Evolutionary conservation across 1,284 basidiomycete species (phyloP), one percentile per base, ranked within the genome.

Genomic region (Cryptococcus depauperatus): DNA sequence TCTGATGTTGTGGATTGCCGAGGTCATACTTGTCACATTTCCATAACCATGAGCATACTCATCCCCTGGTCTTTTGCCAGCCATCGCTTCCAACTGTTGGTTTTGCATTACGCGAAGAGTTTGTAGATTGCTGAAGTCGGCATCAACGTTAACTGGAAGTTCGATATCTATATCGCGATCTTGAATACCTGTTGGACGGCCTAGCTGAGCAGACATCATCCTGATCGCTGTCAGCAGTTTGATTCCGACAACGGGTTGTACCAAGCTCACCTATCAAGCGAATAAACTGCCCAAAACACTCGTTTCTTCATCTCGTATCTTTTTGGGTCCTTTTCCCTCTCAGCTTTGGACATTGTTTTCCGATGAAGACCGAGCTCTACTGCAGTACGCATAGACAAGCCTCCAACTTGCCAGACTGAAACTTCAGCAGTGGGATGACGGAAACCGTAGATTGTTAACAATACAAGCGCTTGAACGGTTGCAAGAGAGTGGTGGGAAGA

Each of bases 111-210:
- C 47, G 19, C 46, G 47, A 8, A 58, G 43, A 18, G 38, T 46
- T 28, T 52, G 46, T 2, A 50, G 32, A 30, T 58, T 53, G 26
- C 47, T 45, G 18, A 50, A 56, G 23, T 59, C 55, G 11, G 53
- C 51, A 43, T 59, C 53, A 26, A 62, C 51, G 26, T 60, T 60
- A 8, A 60, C 44, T 4, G 59, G 59, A 7, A 62, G 41, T 22
- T 59, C 59, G 11, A 59, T 54, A 40, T 62, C 59, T 26, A 62
- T 62, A 44, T 59, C 59, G 9, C 56, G 39, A 35, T 62, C 59
- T 28, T 54, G 52, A 21, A 62, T 56, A 35, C 56, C 56, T 8
- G 56, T 53, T 16, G 59, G 59, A 21, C 59, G 35, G 26, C 59
- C 59, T 10, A 60, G 52, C 42, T 60, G 58, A 9, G 57, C 44